Base-by-base conservation (phyloP, 129 eudicot species). In the Chrysanthemum makinoi region DNA sequence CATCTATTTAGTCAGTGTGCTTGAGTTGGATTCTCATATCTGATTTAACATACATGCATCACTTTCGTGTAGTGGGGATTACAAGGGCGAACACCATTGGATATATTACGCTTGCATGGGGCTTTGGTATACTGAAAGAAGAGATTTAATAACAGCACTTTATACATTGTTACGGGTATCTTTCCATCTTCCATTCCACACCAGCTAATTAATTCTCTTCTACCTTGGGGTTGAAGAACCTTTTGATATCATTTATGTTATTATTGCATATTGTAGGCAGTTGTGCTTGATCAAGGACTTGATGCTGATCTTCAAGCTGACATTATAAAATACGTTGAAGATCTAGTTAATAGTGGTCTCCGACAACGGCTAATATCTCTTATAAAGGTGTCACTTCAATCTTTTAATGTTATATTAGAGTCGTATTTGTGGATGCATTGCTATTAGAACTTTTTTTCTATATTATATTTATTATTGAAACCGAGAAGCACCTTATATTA, bases 101-200 rank as follows among this genome's bases (percentile, higher is more conserved):
- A 95, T 62, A 86, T 90, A 24, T 64, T 81, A 52, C 94, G 99
- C 57, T 95, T 62, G 86, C 96, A 73, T 66, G 3, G 99, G 99
- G 48, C 96, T 95, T 53, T 95, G 99, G 99, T 95, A 95, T 83
- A 88, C 97, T 6, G 95, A 91, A 76, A 88, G 99, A 81, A 88
- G 99, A 83, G 97, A 95, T 72, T 74, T 90, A 62, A 80, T 95
- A 10, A 88, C 96, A 67, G 90, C 97, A 39, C 72, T 95, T 54
- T 90, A 86, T 82, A 90, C 93, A 10, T 81, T 95, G 35, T 71
- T 95, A 24, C 83, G 99, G 97, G 99, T 90, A 95, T 77, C 26
- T 35, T 73, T 65, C 67, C 52, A 59, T 56, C 55, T 63, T 74
- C 58, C 57, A 79, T 77, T 46, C 14, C 39, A 12, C 19, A 17